Evolutionary conservation across 345 rosid species (phyloP).

Genomic region (Syzygium aromaticum): DNA sequence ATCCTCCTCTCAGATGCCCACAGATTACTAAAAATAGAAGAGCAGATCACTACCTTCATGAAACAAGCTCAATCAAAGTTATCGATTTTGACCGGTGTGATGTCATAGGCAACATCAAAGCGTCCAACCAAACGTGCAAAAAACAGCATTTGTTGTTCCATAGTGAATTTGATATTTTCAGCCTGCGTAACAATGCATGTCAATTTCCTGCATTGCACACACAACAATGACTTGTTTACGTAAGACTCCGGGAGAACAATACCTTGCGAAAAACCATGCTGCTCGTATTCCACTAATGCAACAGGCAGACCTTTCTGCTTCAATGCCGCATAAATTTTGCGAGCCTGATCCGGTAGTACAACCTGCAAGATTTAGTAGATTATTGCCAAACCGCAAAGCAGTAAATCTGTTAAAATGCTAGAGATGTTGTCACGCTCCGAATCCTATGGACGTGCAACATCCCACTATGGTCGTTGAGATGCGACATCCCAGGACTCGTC

Average conservation of each 20-base stretch:
- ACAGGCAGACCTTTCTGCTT: constrained; percentile 83
- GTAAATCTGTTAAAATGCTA: background rate
- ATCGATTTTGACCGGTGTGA: constrained; percentile 57
- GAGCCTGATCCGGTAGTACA: constrained; percentile 78
- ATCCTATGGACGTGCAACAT: too few species aligned
- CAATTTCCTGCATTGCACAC: background rate
- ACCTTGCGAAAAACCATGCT: constrained; percentile 95
- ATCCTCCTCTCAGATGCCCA: background rate
- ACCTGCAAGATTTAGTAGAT: constrained; percentile 36
- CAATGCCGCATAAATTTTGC: constrained; percentile 66
- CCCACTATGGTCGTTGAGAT: too few species aligned
- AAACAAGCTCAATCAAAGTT: constrained; percentile 47
- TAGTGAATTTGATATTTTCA: constrained; percentile 78
- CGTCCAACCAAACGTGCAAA: constrained; percentile 64
- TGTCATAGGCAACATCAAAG: constrained; percentile 64
- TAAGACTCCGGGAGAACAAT: background rate
- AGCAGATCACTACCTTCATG: background rate
- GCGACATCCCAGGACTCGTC: too few species aligned
- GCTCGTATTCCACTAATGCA: constrained; percentile 88
- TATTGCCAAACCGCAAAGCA: background rate
- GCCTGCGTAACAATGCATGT: constrained; percentile 34
- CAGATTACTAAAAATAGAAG: background rate
- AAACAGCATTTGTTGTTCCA: constrained; percentile 87
- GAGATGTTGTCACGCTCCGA: too few species aligned
- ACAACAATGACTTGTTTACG: background rate